phyloP scores from a whole-genome alignment of 2,329 filamentous ascomycete genomes.

The Pseudogymnoascus sp. region DNA sequence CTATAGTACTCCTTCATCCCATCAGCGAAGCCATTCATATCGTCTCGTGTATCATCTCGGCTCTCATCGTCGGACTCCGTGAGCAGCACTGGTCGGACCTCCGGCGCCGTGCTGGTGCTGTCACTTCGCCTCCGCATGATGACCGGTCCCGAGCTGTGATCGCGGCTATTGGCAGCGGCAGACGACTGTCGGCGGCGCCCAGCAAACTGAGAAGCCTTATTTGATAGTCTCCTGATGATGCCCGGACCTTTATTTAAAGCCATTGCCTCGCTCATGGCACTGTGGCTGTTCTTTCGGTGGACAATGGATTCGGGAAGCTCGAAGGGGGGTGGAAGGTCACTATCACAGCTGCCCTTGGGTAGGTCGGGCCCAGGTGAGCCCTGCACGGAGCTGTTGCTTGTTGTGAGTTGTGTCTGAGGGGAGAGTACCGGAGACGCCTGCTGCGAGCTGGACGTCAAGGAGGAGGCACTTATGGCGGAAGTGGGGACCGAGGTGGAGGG shows the following conservation, averaged over 20 bases:
- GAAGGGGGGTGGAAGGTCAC: conserved; percentile 50
- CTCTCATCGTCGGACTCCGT: conserved; percentile 55
- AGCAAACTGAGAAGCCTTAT: conserved; percentile 65
- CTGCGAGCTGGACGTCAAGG: conserved; percentile 46
- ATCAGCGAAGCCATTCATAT: conserved; percentile 40
- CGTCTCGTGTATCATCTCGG: conserved; percentile 44
- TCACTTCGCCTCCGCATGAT: conserved; percentile 84
- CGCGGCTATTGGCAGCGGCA: conserved; percentile 67
- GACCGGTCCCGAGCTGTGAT: conserved; percentile 83
- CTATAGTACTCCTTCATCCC: conserved; percentile 43
- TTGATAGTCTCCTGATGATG: conserved; percentile 80
- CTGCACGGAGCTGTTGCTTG: conserved; percentile 58
- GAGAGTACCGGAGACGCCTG: conserved; percentile 54
- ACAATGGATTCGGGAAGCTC: conserved; percentile 68
- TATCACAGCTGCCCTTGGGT: conserved; percentile 48
- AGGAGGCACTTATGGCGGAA: conserved; percentile 52
- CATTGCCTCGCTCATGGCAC: conserved; percentile 58
- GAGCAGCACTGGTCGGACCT: conserved; percentile 36
- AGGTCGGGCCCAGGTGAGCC: conserved; percentile 42
- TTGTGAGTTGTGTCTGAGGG: conserved; percentile 45
- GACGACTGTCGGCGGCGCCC: conserved; percentile 69
- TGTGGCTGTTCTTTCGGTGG: conserved; percentile 51
- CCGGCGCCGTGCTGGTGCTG: conserved; percentile 67
- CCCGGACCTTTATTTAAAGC: conserved; percentile 53
- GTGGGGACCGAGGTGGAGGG: conserved; percentile 38